Evolutionary conservation across 768 basidiomycete genomes (phyloP).

Genomic region (Hydnomerulius pinastri): DNA sequence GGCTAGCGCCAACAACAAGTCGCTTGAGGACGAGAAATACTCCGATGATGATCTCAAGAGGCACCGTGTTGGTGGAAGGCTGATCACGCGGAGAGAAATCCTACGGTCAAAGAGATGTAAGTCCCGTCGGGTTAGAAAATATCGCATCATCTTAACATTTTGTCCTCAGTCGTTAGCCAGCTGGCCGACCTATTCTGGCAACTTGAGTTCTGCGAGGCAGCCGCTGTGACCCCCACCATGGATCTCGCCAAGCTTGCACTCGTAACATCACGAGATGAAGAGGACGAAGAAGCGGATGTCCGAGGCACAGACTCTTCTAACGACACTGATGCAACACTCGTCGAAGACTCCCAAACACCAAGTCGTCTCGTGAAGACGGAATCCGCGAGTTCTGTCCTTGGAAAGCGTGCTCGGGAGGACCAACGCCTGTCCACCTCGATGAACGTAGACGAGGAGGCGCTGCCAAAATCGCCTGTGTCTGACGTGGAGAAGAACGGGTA

Average conservation of each 20-base stretch:
- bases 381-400: constrained; percentile 59
- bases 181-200: constrained; percentile 78
- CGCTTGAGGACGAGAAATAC: constrained; percentile 67
- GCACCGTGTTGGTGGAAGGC: constrained; percentile 85
- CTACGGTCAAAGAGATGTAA: constrained; percentile 82
- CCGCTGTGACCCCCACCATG: constrained; percentile 78
- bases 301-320: constrained; percentile 80
- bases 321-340: constrained; percentile 86
- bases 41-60: constrained; percentile 80
- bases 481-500: constrained; percentile 46
- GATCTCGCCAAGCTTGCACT: constrained; percentile 91
- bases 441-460: constrained; percentile 53
- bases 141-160: constrained; percentile 11
- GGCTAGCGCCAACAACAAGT: constrained; percentile 54
- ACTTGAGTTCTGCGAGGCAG: constrained; percentile 63
- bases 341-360: constrained; percentile 62
- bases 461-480: constrained; percentile 30
- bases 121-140: constrained; percentile 22
- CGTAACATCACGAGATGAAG: constrained; percentile 87
- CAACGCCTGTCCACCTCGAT: constrained; percentile 38
- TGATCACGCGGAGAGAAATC: constrained; percentile 81
- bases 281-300: constrained; percentile 75
- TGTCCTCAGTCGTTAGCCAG: constrained; percentile 74
- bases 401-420: constrained; percentile 64
- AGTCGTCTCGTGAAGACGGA: constrained; percentile 21